Evolutionary conservation across 192 early-diverging fungal species (phyloP), one percentile per base, ranked within the genome.

Genomic region (Backusella tuberculispora): DNA sequence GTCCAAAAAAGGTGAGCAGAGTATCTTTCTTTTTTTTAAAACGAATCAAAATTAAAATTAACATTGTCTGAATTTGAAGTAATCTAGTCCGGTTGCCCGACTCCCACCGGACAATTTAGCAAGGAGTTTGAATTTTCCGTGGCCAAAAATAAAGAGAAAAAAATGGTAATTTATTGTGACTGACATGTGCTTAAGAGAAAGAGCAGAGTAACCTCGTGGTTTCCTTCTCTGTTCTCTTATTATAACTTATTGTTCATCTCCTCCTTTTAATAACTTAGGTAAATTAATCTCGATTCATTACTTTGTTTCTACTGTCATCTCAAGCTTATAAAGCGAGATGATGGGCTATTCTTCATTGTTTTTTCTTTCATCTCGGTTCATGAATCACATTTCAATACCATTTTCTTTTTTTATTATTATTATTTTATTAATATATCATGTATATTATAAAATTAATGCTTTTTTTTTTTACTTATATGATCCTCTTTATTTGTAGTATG

Each of bases 381-480:
- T 34, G 29, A 34, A 34, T 34, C 29, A 34, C 29, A 34, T 34
- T 34, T 34, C 29, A 1, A 34, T 34, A 34, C 29, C 29, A 0
- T 34, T 50, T 50, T 21, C 9, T 60, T 60, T 60, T 13, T 12
- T 26, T 26, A 60, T 43, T 0, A 43, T 9, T 43, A 43, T 9
- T 5, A 43, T 43, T 43, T 43, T 43, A 9, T 43, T 43, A 6
- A 9, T 43, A 43, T 43, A 43, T 5, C 10, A 43, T 43, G 42
- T n/a, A 60, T 13, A 8, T 14, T 46, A 60, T 34, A 60, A 24
- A 60, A 60, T 60, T 24, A 60, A 34, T 60, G n/a, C 44, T 41
- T 48, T 19, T 71, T 44, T 21, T 38, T 66, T 63, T 63, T 74
- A 63, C 69, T 73, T 24, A 64, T 77, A 37, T 75, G 77, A 46